Evolutionary conservation across 208 protist species (phyloP), one percentile per base, ranked within the genome.

Genomic region (Leishmania gerbilli): DNA sequence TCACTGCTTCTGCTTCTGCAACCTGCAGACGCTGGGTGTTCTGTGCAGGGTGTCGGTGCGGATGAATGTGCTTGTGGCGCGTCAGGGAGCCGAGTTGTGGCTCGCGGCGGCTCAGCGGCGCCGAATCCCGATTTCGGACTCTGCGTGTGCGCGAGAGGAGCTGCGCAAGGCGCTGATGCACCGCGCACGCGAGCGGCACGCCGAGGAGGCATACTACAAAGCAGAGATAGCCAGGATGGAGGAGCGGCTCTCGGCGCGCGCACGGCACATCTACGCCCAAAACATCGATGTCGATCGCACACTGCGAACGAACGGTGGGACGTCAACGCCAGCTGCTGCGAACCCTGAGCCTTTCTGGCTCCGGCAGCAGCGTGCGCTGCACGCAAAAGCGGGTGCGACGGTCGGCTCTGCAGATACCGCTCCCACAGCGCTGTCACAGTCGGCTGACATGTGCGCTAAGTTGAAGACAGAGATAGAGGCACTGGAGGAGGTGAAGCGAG

Each of bases 211-310:
- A 8, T 82, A 82, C 55, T 86, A 86, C 65, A 74, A 86, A 51
- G 60, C 34, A 3, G 82, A 86, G 74, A 86, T 86, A 17, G 72
- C 77, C 0, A 79, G 74, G 21, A 86, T 86, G 82, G 82, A 86
- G 75, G 68, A 86, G 79, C 82, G 82, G 9, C 78, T 86, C 62
- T 60, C 79, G 27, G 88, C 77, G 47, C 87, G 89, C 11, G 65
- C 85, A 8, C 86, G 67, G 37, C 83, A 87, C 11, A 83, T 90
- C 11, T 87, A 84, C 45, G 72, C 83, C 11, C 79, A 88, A 37
- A 77, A 79, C 60, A 67, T 94, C 37, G 82, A 91, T 55, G 87
- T 91, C 1, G 65, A 91, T 15, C 69, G 40, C 3, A 84, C 84
- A 31, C 71, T 94, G 15, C 68, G 49, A 3, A 71, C 71, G 19